Base-by-base conservation (phyloP, 2,329 filamentous ascomycete species). In the Harringtonia aguacate region DNA sequence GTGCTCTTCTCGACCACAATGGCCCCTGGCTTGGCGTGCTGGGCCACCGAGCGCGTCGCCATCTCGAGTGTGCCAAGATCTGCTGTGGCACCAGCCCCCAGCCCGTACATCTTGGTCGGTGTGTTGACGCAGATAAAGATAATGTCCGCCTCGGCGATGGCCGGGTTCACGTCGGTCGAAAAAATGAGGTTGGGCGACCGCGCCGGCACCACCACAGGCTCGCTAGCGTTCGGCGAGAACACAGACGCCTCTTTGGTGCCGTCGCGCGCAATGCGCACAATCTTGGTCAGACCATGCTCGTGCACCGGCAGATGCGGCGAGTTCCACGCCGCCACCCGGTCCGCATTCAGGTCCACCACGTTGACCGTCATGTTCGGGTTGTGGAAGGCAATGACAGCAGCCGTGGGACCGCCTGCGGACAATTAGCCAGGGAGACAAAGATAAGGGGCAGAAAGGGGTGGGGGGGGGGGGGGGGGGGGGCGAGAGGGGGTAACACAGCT, bases 81-180 rank as follows among this genome's bases (percentile, higher is more conserved):
- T 8, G 43, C 43, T 4, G 36, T 40, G 18, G 37, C 43, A 9
- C 43, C 43, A 14, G 43, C 43, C 6, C 43, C 43, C 2, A 45
- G 21, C 3, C 43, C 43, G 20, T 40, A 45, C 31, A 35, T 45
- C 37, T 45, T 45, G 18, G 43, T 45, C 1, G 43, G 43, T 6
- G 43, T 45, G 33, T 45, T 45, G 31, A 45, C 43, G 18, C 43
- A 45, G 18, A 45, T 45, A 20, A 45, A 45, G 10, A 45, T 22
- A 15, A 45, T 45, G 22, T 45, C 43, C 8, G 43, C 43, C 3
- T 15, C 33, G 4, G 43, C 43, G 14, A 45, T 35, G 10, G 31
- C 15, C 3, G 37, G 14, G 10, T 33, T 22, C 10, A 40, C 37
- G 5, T 40, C 34, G 24, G 38, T 40, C 8, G 43, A 45, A 20